Conservation (phyloP, 257 asterid species). For the Rehmannia glutinosa region DNA sequence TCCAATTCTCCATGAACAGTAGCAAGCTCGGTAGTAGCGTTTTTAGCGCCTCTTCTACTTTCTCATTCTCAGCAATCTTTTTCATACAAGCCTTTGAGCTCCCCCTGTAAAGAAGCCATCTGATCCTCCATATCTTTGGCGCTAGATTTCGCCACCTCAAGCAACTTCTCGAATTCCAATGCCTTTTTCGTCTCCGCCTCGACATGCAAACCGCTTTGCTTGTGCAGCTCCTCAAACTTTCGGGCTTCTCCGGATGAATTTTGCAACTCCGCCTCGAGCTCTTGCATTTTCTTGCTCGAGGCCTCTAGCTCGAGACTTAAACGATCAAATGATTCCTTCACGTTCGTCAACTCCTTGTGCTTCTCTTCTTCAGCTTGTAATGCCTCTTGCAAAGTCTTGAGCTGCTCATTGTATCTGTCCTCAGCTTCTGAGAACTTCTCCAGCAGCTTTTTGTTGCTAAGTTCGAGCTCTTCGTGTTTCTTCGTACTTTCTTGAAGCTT, state of each 20-base stretch:
- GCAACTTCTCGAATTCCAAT: slow-evolving; percentile 61
- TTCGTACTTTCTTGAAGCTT: slow-evolving; percentile 34
- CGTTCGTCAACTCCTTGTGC: slow-evolving; percentile 45
- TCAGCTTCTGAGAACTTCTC: slow-evolving; percentile 53
- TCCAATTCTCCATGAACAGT: slow-evolving; percentile 56
- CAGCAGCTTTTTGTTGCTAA: slow-evolving; percentile 48
- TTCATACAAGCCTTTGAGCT: slow-evolving; percentile 46
- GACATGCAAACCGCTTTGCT: slow-evolving; percentile 58
- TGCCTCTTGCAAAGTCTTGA: slow-evolving; percentile 61
- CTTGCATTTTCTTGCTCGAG: slow-evolving; percentile 63
- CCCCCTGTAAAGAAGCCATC: slow-evolving; percentile 50
- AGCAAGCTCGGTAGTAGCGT: slow-evolving; percentile 51
- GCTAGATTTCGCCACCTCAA: slow-evolving; percentile 54
- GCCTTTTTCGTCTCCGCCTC: slow-evolving; percentile 69
- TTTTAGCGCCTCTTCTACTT: slow-evolving; percentile 63
- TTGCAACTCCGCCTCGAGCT: slow-evolving; percentile 51
- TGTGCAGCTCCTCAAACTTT: slow-evolving; percentile 76
- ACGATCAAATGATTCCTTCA: slow-evolving; percentile 56
- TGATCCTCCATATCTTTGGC: slow-evolving; percentile 62
- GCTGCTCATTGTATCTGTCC: slow-evolving; percentile 44
- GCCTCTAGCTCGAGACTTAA: slow-evolving; percentile 59
- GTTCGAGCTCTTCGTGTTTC: slow-evolving; percentile 50
- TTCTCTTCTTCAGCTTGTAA: slow-evolving; percentile 50
- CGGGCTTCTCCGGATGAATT: slow-evolving; percentile 47
- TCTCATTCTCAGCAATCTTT: slow-evolving; percentile 56